Percentiles rank a stretch among this genome's conserved stretches.
phyloP scores from a whole-genome alignment of 2,329 filamentous ascomycete genomes.

The Aspergillus fructus region DNA sequence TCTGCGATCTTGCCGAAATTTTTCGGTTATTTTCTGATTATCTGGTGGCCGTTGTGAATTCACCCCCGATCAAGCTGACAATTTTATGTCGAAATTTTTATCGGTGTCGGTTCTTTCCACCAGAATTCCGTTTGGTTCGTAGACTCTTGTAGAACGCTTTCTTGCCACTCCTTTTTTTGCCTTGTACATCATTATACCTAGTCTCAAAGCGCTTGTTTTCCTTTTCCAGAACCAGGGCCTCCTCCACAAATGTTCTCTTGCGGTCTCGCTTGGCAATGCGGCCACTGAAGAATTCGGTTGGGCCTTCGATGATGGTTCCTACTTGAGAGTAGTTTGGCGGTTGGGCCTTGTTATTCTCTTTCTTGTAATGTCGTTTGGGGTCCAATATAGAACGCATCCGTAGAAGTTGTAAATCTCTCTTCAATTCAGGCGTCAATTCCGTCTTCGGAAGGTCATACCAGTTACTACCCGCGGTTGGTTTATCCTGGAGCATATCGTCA shows the following conservation, averaged over 20 bases:
- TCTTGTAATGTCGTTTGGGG: conserved; percentile 87
- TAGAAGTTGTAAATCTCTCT: conserved; percentile 83
- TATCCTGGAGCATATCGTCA: conserved; percentile 42
- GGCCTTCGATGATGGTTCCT: conserved; percentile 82
- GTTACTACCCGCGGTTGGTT: conserved; percentile 69
- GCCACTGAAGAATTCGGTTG: conserved; percentile 80
- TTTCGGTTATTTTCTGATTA: neutral
- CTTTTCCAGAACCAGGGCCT: conserved; percentile 70
- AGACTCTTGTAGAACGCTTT: conserved; percentile 85
- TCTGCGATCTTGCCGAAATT: neutral
- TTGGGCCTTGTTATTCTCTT: conserved; percentile 68
- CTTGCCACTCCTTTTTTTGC: conserved; percentile 79
- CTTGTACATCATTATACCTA: conserved; percentile 85
- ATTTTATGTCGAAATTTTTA: neutral
- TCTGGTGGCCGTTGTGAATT: neutral
- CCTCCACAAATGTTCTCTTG: conserved; percentile 82
- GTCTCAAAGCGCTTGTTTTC: conserved; percentile 72
- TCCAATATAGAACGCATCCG: conserved; percentile 88
- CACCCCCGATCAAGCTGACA: neutral
- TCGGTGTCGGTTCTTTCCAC: conserved; percentile 20
- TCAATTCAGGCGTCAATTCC: conserved; percentile 77
- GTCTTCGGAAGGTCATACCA: conserved; percentile 92
- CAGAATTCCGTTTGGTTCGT: conserved; percentile 54
- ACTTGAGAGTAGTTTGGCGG: conserved; percentile 84
- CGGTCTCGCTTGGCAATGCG: conserved; percentile 83